These are phyloP conservation scores for Sugiyamaella pinicola DNA, from an alignment of 1,139 yeast species.

Conservation along the genomic window DNA sequence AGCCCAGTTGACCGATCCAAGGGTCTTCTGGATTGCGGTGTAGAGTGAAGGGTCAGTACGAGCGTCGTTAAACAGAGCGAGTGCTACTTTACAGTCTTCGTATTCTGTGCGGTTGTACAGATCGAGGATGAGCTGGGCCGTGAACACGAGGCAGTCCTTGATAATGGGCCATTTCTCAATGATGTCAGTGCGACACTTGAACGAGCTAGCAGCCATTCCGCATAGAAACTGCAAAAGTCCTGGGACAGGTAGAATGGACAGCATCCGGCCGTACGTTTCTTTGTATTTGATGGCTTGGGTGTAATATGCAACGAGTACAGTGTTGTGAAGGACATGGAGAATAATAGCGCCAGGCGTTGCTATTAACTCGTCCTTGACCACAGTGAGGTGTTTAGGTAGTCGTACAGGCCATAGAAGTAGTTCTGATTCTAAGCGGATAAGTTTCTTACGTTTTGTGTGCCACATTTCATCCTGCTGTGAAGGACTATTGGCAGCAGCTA, in stretches of 20 bases:
- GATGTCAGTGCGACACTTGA: constrained; percentile 28
- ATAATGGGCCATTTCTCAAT: constrained; percentile 30
- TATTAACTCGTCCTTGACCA: constrained; percentile 31
- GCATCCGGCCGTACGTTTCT: constrained; percentile 26
- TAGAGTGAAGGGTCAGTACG: constrained; percentile 25
- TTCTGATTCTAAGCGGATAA: constrained; percentile 29
- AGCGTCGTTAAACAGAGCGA: constrained; percentile 28
- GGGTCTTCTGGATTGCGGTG: constrained; percentile 22
- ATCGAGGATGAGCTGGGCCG: constrained; percentile 28
- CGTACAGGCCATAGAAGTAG: constrained; percentile 32
- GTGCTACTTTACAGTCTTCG: constrained; percentile 30
- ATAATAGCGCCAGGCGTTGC: constrained; percentile 32
- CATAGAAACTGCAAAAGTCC: constrained; percentile 31
- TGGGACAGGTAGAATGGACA: constrained; percentile 31
- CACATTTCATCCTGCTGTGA: constrained; percentile 15
- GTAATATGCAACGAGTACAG: constrained; percentile 27
- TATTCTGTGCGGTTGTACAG: constrained; percentile 26
- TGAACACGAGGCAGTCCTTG: constrained; percentile 25
- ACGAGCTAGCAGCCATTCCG: constrained; percentile 33
- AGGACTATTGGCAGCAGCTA: constrained; percentile 3
- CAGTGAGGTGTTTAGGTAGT: constrained; percentile 30
- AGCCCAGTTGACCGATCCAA: constrained; percentile 28
- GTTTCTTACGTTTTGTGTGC: constrained; percentile 7
- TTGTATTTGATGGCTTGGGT: constrained; percentile 25
- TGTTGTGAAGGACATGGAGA: constrained; percentile 31